phyloP scores from a whole-genome alignment of 2,329 filamentous ascomycete genomes.

The Alternaria sp. region DNA sequence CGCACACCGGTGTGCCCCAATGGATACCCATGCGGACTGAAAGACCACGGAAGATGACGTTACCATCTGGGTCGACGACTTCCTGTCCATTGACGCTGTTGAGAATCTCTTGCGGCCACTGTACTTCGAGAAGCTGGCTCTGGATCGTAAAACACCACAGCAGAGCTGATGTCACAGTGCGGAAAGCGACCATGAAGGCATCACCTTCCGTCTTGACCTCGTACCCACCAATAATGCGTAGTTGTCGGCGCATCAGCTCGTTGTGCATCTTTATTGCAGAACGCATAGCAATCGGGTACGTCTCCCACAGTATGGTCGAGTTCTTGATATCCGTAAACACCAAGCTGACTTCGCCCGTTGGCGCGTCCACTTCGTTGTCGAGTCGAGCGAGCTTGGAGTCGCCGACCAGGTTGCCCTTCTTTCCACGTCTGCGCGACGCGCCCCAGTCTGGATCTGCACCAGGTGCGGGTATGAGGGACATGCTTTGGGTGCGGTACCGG shows the following conservation, averaged over 20 bases:
- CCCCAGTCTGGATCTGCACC: slow-evolving; percentile 75
- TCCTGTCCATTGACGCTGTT: slow-evolving; percentile 85
- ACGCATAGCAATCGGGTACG: slow-evolving; percentile 92
- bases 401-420: slow-evolving; percentile 66
- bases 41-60: slow-evolving; percentile 88
- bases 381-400: slow-evolving; percentile 88
- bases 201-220: slow-evolving; percentile 99
- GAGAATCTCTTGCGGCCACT: slow-evolving; percentile 92
- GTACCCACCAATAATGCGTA: slow-evolving; percentile 93
- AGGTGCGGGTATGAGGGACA: slow-evolving; percentile 77
- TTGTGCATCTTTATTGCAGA: slow-evolving; percentile 98
- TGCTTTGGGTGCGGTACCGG: slow-evolving; percentile 77
- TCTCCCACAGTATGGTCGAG: slow-evolving; percentile 95
- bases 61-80: slow-evolving; percentile 80
- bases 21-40: slow-evolving; percentile 98
- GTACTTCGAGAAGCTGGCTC: slow-evolving; percentile 81
- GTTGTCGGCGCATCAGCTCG: slow-evolving; percentile 90
- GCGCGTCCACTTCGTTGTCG: slow-evolving; percentile 88
- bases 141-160: slow-evolving; percentile 98
- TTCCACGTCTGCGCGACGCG: slow-evolving; percentile 64
- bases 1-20: slow-evolving; percentile 92
- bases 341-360: slow-evolving; percentile 87
- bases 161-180: slow-evolving; percentile 90
- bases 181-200: slow-evolving; percentile 99
- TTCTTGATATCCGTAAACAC: slow-evolving; percentile 99